Evolutionary conservation across 1,139 yeast genomes (phyloP).

Genomic region (Williopsis jadinii): DNA sequence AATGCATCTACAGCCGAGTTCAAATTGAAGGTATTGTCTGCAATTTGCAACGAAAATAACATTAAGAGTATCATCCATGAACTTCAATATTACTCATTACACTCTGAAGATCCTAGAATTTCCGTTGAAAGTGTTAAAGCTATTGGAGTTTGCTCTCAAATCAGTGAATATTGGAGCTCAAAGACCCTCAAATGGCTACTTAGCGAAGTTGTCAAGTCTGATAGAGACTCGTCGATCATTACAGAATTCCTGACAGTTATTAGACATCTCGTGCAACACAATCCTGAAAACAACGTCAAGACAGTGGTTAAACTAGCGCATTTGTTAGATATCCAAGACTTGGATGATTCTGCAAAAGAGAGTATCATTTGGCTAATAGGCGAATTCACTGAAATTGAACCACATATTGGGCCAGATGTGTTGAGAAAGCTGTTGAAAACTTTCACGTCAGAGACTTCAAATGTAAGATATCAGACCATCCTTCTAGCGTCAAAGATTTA

Average conservation of each 20-base stretch:
- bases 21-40: constrained; percentile 61
- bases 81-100: constrained; percentile 56
- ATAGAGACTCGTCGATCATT: constrained; percentile 29
- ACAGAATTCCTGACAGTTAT: constrained; percentile 63
- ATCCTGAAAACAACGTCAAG: constrained; percentile 33
- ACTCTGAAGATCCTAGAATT: constrained; percentile 30
- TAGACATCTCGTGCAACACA: constrained; percentile 64
- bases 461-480: constrained; percentile 65
- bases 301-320: constrained; percentile 36
- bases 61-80: constrained; percentile 53
- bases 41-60: constrained; percentile 46
- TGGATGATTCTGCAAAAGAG: constrained; percentile 58
- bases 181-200: constrained; percentile 39
- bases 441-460: constrained; percentile 48
- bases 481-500: constrained; percentile 69
- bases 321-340: constrained; percentile 18
- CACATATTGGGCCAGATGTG: constrained; percentile 71
- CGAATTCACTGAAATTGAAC: constrained; percentile 49
- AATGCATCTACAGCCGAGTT: constrained; percentile 35
- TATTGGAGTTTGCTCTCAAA: constrained; percentile 46
- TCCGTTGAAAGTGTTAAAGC: constrained; percentile 54
- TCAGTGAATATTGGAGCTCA: constrained; percentile 27
- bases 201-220: constrained; percentile 27
- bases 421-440: constrained; percentile 50
- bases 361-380: constrained; percentile 90